phyloP scores from a whole-genome alignment of 805 yeast genomes.

The Candida glaebosa region DNA sequence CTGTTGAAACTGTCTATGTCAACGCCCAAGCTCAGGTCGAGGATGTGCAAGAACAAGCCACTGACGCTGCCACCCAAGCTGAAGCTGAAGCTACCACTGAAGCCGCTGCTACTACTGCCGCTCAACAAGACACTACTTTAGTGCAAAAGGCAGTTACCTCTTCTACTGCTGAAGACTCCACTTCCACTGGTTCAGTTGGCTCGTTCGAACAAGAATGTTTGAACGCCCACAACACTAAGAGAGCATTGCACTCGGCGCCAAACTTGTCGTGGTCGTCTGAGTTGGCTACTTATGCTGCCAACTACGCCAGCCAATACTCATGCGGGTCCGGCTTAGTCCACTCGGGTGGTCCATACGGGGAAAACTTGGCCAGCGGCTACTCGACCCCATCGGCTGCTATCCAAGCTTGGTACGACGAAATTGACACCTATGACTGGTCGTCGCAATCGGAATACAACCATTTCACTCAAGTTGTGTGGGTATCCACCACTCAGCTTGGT shows the following conservation, averaged over 20 bases:
- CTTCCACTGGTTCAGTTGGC: slow-evolving; percentile 20
- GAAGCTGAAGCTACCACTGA: slow-evolving; percentile 8
- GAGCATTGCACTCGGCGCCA: slow-evolving; percentile 27
- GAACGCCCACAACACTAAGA: slow-evolving; percentile 56
- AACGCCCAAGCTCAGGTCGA: background rate
- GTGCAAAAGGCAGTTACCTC: slow-evolving; percentile 13
- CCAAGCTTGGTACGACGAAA: slow-evolving; percentile 41
- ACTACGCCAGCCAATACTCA: slow-evolving; percentile 43
- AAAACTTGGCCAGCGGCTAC: slow-evolving; percentile 39
- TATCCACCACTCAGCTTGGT: slow-evolving; percentile 54
- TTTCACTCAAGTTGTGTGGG: slow-evolving; percentile 78
- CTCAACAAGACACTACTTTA: slow-evolving; percentile 14
- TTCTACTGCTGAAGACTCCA: slow-evolving; percentile 16
- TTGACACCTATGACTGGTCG: slow-evolving; percentile 22
- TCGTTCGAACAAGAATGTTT: slow-evolving; percentile 46
- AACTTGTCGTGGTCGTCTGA: slow-evolving; percentile 44
- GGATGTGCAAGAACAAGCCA: slow-evolving; percentile 2
- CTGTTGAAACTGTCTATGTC: slow-evolving; percentile 7
- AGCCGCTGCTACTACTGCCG: slow-evolving; percentile 13
- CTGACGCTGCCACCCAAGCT: slow-evolving; percentile 2
- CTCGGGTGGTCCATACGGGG: slow-evolving; percentile 40
- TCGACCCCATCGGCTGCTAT: slow-evolving; percentile 28
- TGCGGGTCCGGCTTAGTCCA: slow-evolving; percentile 39
- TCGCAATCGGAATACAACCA: slow-evolving; percentile 38
- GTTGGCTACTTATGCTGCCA: slow-evolving; percentile 50